phyloP scores from a whole-genome alignment of 805 yeast genomes.

The Schwanniomyces occidentalis region DNA sequence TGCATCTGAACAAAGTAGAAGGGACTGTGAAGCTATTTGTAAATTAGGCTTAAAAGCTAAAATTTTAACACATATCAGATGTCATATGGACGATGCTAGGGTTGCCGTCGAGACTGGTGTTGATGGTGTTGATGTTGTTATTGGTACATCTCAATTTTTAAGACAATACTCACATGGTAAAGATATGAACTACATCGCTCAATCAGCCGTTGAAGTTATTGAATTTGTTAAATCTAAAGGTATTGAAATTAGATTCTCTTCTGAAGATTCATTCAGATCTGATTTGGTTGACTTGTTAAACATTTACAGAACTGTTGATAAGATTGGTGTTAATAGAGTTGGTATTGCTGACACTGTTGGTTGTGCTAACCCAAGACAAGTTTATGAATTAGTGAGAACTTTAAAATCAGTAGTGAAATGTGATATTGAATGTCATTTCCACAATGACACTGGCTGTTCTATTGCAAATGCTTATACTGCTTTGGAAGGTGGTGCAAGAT shows the following conservation, averaged over 20 bases:
- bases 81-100: constrained; percentile 98
- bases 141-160: constrained; percentile 94
- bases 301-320: constrained; percentile 94
- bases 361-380: constrained; percentile 98
- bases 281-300: constrained; percentile 93
- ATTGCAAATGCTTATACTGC: constrained; percentile 98
- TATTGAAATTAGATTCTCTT: constrained; percentile 93
- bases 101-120: constrained; percentile 98
- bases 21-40: constrained; percentile 97
- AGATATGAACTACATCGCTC: constrained; percentile 97
- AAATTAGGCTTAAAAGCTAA: constrained; percentile 94
- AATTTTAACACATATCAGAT: constrained; percentile 93
- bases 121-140: constrained; percentile 98
- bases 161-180: constrained; percentile 96
- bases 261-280: constrained; percentile 97
- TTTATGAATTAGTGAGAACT: constrained; percentile 92
- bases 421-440: constrained; percentile 98
- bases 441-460: constrained; percentile 98
- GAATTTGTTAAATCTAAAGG: constrained; percentile 97
- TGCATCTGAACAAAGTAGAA: constrained; percentile 90
- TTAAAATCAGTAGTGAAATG: constrained; percentile 90
- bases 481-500: constrained; percentile 93
- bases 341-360: constrained; percentile 99
- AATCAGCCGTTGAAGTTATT: constrained; percentile 93
- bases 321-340: constrained; percentile 96